phyloP scores from a whole-genome alignment of 2,329 filamentous ascomycete species.

The Mycosphaerella sp. region DNA sequence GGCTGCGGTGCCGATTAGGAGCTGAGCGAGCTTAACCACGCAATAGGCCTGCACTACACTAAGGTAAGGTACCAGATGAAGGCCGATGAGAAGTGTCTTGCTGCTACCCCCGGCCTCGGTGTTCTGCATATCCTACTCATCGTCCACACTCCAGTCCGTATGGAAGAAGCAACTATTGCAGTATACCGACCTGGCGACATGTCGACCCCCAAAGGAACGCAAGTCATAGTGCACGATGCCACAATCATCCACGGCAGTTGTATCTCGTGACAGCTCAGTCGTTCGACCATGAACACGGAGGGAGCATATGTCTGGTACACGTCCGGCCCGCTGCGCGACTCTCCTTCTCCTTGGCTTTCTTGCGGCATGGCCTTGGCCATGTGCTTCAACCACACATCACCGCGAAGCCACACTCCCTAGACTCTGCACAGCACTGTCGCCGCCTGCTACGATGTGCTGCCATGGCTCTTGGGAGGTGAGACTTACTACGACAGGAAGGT shows the following conservation, averaged over 20 bases:
- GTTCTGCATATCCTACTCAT: no score
- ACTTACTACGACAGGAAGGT: conserved; percentile 19
- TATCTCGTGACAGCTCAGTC: background rate
- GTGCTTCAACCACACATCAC: background rate
- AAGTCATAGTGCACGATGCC: background rate
- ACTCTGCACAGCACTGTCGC: background rate
- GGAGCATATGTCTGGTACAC: background rate
- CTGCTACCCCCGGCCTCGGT: background rate
- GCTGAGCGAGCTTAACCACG: background rate
- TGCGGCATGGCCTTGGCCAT: background rate
- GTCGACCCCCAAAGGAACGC: no score
- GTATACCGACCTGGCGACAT: no score
- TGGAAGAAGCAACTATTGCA: no score
- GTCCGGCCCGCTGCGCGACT: background rate
- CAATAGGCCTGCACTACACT: background rate
- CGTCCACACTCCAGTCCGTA: no score
- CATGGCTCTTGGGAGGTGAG: conserved; percentile 9
- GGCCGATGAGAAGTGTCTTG: background rate
- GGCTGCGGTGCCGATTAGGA: background rate
- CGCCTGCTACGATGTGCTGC: background rate
- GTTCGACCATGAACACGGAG: no score
- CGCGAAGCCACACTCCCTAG: background rate
- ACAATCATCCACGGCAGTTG: background rate
- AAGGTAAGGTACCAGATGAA: background rate
- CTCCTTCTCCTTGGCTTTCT: conserved; percentile 2